phyloP scores from a whole-genome alignment of 345 rosid genomes.

The Xanthoceras sorbifolium region DNA sequence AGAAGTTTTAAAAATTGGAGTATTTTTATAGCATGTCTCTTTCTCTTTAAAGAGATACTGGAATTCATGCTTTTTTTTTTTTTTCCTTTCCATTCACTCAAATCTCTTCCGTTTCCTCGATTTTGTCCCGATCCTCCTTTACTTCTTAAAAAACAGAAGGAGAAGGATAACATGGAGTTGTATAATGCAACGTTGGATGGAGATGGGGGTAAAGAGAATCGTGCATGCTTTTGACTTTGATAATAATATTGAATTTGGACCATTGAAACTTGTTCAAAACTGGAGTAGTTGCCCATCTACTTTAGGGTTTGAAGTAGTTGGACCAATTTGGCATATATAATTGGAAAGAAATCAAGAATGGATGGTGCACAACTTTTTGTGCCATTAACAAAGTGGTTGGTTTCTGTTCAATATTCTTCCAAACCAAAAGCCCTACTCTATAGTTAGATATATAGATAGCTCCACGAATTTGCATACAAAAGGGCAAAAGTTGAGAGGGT shows the following conservation, averaged over 20 bases:
- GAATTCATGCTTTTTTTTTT: too few species aligned
- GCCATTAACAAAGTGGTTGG: not conserved
- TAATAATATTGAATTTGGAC: not conserved
- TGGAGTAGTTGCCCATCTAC: not conserved
- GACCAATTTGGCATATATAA: not conserved
- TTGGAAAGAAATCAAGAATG: not conserved
- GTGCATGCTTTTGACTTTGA: not conserved
- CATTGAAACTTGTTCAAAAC: not conserved
- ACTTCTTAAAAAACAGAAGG: too few species aligned
- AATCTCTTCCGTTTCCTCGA: too few species aligned
- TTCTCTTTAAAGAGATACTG: too few species aligned
- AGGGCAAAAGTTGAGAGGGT: not conserved
- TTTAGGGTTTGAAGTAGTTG: not conserved
- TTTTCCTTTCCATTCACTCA: too few species aligned
- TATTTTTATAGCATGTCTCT: too few species aligned
- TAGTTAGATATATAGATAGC: too few species aligned
- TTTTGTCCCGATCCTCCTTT: too few species aligned
- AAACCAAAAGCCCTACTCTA: not conserved
- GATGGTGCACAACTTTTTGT: not conserved
- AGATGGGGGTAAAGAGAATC: not conserved
- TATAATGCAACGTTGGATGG: not conserved
- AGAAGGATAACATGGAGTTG: not conserved
- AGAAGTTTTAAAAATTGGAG: too few species aligned
- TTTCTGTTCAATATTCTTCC: slow-evolving; percentile 2
- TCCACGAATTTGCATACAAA: not conserved